Base-by-base conservation (phyloP, 306 rosid genomes). In the Alnus glutinosa region DNA sequence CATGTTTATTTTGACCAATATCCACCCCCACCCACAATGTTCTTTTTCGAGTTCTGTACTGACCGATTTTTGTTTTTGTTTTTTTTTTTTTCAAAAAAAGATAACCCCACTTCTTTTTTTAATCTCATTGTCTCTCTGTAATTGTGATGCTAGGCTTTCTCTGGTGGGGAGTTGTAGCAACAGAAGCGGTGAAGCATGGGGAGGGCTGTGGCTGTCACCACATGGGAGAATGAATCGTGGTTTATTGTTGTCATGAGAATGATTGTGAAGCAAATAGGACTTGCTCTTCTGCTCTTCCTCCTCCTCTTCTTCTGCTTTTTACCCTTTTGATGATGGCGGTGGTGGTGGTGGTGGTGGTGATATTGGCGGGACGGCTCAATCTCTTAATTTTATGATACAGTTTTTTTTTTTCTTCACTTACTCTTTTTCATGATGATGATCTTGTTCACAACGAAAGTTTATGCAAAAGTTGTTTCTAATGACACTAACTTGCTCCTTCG, bases 361-460 rank as follows among this genome's bases (percentile, higher is more conserved):
- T 92, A 90, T 89, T 91, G 97, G 97, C 97, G 86, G 83, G 86
- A 89, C 87, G 97, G 97, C 97, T 91, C 97, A 91, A 91, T 91
- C 97, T 86, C 87, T 84, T 84, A 77, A 76, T 74, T 85, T 85
- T 78, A 71, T 77, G 81, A 59, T 75, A 66, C 49, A 47, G 55
- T 79, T 9, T 77, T 62, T 61, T 54, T 75, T 75, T 48, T 18
- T 73, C 68, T 23, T 75, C 71, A 18, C 30, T 71, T 61, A 11
- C 30, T 58, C 62, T 55, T 34, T 73, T 47, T 8, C 61, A 73
- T 81, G 83, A 81, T 81, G 57, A 70, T 83, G 83, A 84, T 81
- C 50, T 75, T 86, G 78, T 75, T 64, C 32, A 74, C 75, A 88
- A 82, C 74, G 78, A 82, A 84, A 78, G 84, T 72, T 77, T 81